Evolutionary conservation across 331 rosid species (phyloP).

Genomic region (Phaseolus coccineus): DNA sequence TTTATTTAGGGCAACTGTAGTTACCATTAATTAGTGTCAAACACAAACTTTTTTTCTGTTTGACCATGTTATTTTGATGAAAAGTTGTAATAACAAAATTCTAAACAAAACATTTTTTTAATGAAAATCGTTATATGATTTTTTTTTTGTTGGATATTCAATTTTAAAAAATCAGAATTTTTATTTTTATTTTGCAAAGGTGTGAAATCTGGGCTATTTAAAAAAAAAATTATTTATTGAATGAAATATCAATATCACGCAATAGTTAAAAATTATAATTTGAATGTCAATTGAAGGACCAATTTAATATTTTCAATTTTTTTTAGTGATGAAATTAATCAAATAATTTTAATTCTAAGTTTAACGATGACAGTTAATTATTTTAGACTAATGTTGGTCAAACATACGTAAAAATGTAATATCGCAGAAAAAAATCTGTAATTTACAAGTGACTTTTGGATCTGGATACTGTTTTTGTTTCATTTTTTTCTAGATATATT

Average conservation of each 20-base stretch:
- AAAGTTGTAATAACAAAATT: too few species aligned
- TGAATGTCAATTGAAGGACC: background rate
- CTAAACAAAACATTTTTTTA: too few species aligned
- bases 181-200: too few species aligned
- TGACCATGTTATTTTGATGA: too few species aligned
- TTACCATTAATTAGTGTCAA: too few species aligned
- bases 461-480: background rate
- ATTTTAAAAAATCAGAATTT: too few species aligned
- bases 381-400: background rate
- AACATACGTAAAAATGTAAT: background rate
- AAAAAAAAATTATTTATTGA: too few species aligned
- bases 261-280: background rate
- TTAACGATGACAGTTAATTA: background rate
- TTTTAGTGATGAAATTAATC: background rate
- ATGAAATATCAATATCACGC: background rate
- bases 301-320: background rate
- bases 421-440: background rate
- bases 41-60: too few species aligned
- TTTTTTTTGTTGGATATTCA: too few species aligned
- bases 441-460: background rate
- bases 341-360: background rate
- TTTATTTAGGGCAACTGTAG: too few species aligned
- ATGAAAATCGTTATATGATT: too few species aligned
- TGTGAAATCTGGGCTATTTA: background rate
- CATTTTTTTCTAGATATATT: too few species aligned